These are phyloP conservation scores for Rutstroemia sydowiana DNA, from an alignment of 2,329 filamentous ascomycete genomes.

Conservation along the genomic window DNA sequence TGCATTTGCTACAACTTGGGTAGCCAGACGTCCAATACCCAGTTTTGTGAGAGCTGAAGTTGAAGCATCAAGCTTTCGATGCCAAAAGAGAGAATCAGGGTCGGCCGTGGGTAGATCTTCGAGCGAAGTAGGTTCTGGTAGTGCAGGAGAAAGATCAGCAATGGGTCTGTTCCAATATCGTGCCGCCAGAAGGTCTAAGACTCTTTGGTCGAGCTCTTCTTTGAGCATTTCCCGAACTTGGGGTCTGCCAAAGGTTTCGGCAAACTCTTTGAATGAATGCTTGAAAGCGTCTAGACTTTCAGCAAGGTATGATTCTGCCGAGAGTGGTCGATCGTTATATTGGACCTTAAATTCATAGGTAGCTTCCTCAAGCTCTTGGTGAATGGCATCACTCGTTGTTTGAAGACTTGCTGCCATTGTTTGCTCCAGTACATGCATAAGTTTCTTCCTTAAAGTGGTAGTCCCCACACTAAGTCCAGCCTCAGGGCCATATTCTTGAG, in stretches of 20 bases:
- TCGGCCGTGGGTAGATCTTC: conserved; percentile 78
- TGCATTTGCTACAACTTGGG: conserved; percentile 81
- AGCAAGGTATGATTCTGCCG: conserved; percentile 91
- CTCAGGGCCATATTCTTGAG: conserved; percentile 67
- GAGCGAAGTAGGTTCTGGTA: conserved; percentile 64
- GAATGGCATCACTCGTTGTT: conserved; percentile 83
- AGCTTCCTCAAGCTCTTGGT: conserved; percentile 90
- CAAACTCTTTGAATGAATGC: conserved; percentile 92
- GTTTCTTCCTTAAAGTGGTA: conserved; percentile 79
- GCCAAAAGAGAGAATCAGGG: conserved; percentile 82
- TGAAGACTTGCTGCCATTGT: conserved; percentile 93
- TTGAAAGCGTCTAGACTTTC: conserved; percentile 96
- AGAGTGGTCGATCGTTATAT: conserved; percentile 93
- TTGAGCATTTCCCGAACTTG: conserved; percentile 89
- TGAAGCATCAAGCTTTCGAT: conserved; percentile 86
- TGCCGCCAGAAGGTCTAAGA: conserved; percentile 85
- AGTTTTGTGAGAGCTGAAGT: conserved; percentile 86
- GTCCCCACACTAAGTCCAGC: conserved; percentile 74
- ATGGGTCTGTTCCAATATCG: conserved; percentile 97
- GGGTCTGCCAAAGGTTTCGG: conserved; percentile 78
- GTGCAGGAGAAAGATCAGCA: conserved; percentile 63
- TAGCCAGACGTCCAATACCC: conserved; percentile 86
- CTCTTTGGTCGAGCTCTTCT: conserved; percentile 85
- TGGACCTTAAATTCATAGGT: conserved; percentile 99
- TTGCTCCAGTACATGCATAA: conserved; percentile 94